These are phyloP conservation scores for Taphrina populina DNA, from an alignment of 1,139 yeast species.

Conservation along the genomic window DNA sequence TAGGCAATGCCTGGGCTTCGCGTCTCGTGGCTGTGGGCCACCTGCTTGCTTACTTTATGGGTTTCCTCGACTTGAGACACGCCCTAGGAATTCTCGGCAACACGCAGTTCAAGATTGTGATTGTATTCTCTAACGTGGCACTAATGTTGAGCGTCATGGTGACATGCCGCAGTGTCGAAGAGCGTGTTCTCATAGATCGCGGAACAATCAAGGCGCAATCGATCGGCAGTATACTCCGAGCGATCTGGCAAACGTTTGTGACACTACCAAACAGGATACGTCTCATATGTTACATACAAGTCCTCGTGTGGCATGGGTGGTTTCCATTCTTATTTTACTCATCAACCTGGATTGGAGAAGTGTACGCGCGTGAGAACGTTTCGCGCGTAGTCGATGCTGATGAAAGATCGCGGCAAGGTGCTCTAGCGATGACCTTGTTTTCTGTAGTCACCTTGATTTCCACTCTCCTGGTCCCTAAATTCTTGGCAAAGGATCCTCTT, in stretches of 20 bases:
- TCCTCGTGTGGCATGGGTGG: conserved; percentile 56
- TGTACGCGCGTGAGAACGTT: conserved; percentile 42
- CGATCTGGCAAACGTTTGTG: conserved; percentile 42
- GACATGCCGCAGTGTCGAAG: conserved; percentile 50
- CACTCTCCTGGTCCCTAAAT: conserved; percentile 42
- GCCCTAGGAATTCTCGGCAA: conserved; percentile 48
- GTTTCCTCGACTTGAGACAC: conserved; percentile 49
- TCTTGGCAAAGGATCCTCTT: conserved; percentile 40
- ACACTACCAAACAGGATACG: conserved; percentile 50
- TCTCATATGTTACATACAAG: conserved; percentile 51
- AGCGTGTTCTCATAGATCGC: conserved; percentile 49
- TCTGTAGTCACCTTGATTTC: conserved; percentile 45
- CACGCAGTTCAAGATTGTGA: conserved; percentile 55
- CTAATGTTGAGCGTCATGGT: conserved; percentile 48
- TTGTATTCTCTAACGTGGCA: conserved; percentile 50
- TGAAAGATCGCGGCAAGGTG: conserved; percentile 40
- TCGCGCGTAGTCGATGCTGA: conserved; percentile 35
- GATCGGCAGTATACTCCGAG: conserved; percentile 7
- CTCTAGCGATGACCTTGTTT: conserved; percentile 46
- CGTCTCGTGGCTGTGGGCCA: conserved; percentile 63
- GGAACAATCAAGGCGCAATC: conserved; percentile 41
- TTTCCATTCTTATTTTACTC: conserved; percentile 53
- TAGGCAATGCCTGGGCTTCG: conserved; percentile 73
- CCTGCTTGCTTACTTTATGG: conserved; percentile 54
- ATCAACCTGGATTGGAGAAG: conserved; percentile 50